These are phyloP conservation scores for Dactylella cylindrospora DNA, from an alignment of 2,329 filamentous ascomycete species.

Conservation along the genomic window DNA sequence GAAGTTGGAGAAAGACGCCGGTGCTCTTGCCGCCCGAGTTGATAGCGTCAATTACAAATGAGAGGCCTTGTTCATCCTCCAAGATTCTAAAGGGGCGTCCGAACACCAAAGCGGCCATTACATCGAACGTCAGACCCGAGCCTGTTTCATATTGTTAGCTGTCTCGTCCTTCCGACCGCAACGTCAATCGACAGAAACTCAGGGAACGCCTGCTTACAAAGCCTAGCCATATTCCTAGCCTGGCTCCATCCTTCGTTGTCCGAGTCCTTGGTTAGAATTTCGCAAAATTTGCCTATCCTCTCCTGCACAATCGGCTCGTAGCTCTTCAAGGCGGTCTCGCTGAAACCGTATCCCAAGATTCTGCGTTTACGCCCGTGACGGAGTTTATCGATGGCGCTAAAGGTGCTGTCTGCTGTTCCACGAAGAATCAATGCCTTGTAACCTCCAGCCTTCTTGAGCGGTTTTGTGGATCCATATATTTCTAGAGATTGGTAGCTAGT, in stretches of 20 bases:
- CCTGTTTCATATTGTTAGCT: constrained; percentile 38
- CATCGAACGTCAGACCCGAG: constrained; percentile 54
- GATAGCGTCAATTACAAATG: constrained; percentile 52
- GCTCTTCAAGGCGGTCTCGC: constrained; percentile 65
- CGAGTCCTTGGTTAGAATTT: constrained; percentile 57
- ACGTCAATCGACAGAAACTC: not conserved
- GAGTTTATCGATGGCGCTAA: constrained; percentile 69
- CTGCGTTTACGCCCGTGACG: constrained; percentile 70
- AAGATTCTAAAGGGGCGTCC: constrained; percentile 59
- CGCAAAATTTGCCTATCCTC: constrained; percentile 68
- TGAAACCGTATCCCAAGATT: constrained; percentile 72
- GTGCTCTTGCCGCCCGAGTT: constrained; percentile 15
- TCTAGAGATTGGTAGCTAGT: too few relatives aligned
- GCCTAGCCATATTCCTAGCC: constrained; percentile 62
- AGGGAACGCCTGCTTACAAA: constrained; percentile 51
- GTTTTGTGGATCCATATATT: constrained; percentile 54
- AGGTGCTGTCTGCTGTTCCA: constrained; percentile 63
- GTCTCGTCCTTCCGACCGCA: not conserved
- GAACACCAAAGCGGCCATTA: constrained; percentile 59
- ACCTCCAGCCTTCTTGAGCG: constrained; percentile 48
- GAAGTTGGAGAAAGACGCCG: constrained; percentile 32
- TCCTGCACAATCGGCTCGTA: constrained; percentile 68
- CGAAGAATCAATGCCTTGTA: constrained; percentile 16
- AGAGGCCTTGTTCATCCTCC: constrained; percentile 59
- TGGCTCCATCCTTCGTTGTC: constrained; percentile 60